Conservation (phyloP, 2,329 filamentous ascomycete species). For the Cryphonectria radicalis region DNA sequence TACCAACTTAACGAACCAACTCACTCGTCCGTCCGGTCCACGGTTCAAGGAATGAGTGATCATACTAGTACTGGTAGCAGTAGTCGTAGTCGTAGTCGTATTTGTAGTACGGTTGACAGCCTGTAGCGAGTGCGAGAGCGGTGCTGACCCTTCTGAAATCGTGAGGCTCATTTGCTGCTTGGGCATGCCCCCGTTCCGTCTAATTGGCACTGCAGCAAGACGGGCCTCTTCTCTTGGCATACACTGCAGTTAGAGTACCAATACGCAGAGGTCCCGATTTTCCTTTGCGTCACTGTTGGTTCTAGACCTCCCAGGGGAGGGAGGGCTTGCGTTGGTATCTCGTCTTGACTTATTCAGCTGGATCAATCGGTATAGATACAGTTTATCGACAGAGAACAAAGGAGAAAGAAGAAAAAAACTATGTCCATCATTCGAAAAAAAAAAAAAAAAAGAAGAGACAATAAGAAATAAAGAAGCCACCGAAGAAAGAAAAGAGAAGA, state of each 20-base stretch:
- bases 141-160: background rate
- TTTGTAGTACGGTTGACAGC: background rate
- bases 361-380: constrained; percentile 14
- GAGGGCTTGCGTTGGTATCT: background rate
- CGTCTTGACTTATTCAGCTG: background rate
- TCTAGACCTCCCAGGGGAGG: background rate
- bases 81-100: no score
- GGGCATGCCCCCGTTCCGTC: background rate
- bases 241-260: background rate
- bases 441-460: background rate
- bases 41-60: background rate
- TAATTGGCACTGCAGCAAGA: no score
- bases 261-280: background rate
- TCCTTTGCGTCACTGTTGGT: background rate
- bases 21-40: background rate
- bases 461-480: background rate
- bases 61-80: background rate
- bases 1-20: background rate
- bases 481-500: background rate
- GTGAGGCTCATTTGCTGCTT: constrained; percentile 1
- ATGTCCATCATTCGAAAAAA: no score
- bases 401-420: background rate
- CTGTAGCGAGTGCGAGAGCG: constrained; percentile 6
- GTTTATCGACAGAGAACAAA: constrained; percentile 7
- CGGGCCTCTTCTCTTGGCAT: background rate